A percentile compares a stretch with the other conserved stretches of the same genome.
These are phyloP conservation scores for Apiospora phragmitis DNA, from an alignment of 2,329 filamentous ascomycete genomes.

Conservation along the genomic window DNA sequence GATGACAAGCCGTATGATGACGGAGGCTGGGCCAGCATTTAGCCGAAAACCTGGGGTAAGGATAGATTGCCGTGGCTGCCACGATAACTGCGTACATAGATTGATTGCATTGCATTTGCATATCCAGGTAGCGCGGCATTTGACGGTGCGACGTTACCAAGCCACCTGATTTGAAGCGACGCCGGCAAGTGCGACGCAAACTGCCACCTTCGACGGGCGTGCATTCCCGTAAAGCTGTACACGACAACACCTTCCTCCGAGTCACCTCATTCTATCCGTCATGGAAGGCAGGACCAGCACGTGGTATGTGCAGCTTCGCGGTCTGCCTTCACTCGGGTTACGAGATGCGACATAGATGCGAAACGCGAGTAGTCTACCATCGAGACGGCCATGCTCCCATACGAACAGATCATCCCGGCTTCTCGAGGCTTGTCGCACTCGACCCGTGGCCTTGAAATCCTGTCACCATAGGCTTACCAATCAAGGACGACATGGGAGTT, in stretches of 20 bases:
- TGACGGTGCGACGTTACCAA: background rate
- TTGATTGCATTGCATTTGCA: background rate
- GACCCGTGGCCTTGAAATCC: background rate
- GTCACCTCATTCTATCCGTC: background rate
- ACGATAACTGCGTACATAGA: background rate
- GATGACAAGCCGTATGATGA: background rate
- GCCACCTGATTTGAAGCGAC: background rate
- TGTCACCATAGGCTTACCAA: no score
- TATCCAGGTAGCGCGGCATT: background rate
- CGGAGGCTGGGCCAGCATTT: background rate
- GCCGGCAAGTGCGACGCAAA: background rate
- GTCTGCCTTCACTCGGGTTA: background rate
- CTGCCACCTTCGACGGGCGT: background rate
- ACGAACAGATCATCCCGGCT: background rate
- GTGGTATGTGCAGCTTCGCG: background rate
- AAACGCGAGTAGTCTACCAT: background rate
- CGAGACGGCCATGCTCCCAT: background rate
- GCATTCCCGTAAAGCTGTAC: background rate
- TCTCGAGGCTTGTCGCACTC: background rate
- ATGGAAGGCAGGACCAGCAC: background rate
- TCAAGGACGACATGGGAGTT: background rate
- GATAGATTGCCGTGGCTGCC: background rate
- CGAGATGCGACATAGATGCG: background rate
- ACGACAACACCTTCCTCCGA: background rate
- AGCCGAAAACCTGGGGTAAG: conserved; percentile 6